Base-by-base conservation (phyloP, 1,284 basidiomycete species). In the Puccinia novopanici region DNA sequence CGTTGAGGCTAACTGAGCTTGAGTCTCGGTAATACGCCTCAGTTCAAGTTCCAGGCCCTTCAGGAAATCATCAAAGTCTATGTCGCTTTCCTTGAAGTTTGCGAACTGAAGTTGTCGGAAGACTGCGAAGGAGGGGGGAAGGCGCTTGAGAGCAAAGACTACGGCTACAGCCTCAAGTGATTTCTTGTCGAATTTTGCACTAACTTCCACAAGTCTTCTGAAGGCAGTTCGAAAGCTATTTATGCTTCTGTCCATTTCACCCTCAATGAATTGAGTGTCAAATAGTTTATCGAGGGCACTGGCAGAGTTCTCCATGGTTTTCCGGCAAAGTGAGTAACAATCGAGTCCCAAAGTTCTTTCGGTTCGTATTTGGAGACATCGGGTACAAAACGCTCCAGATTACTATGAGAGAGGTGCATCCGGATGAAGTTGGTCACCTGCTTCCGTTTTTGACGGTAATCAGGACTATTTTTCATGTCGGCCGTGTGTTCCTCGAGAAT, bases 381-480 rank as follows among this genome's bases (percentile, higher is more conserved):
- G 2, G 3, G 19, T 8, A 45, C 37, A 22, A 67, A 67, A 3
- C 9, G 15, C 2, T 48, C 48, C 9, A 52, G 45, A 12, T 68
- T 68, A 15, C 19, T 9, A 15, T 10, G 8, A 9, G 40, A n/a
- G 17, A 68, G 42, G 30, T 70, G 67, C 45, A 70, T 48, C 9
- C 67, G 10, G 3, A 70, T 70, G 67, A 70, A 70, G 67, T 48
- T 70, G 45, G 67, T 70, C 2, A 27, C 40, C 30, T 27, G 40
- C 67, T 50, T 50, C n/a, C 22, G 2, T 10, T 52, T 50, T 1
- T 30, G 40, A 8, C 30, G 3, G 30, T 50, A 52, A 17, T 70
- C 24, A 17, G 67, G n/a, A 17, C 2, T 30, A 8, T 40, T 24
- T 22, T 65, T 19, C 61, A 65, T 42, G 1, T 65, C 22, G 17